Percentiles rank a stretch among this genome's conserved stretches.
These are phyloP conservation scores for Phylloporus sp. DNA, from an alignment of 768 basidiomycete species.

Conservation along the genomic window DNA sequence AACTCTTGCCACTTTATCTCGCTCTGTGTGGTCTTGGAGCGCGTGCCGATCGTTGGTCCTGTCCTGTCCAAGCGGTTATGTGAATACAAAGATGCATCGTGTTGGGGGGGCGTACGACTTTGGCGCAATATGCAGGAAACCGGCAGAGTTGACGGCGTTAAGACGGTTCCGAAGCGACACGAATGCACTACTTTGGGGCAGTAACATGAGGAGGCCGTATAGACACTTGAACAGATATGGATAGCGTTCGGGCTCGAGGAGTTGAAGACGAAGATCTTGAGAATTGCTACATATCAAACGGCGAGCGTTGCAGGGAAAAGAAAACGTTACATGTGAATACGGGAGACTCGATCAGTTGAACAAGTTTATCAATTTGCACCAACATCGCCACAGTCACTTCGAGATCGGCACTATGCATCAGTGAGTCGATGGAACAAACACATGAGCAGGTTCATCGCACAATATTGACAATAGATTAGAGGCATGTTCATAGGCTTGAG, in stretches of 20 bases:
- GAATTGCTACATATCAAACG: constrained; percentile 1
- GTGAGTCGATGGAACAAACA: neutral
- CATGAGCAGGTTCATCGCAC: constrained; percentile 40
- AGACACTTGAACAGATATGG: constrained; percentile 97
- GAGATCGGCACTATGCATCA: constrained; percentile 72
- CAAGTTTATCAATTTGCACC: constrained; percentile 96
- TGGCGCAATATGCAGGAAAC: constrained; percentile 87
- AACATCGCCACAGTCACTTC: constrained; percentile 94
- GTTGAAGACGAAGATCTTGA: constrained; percentile 81
- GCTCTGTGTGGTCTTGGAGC: constrained; percentile 77
- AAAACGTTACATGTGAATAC: constrained; percentile 86
- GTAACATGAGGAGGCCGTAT: constrained; percentile 93
- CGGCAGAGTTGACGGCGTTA: constrained; percentile 92
- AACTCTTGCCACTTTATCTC: constrained; percentile 99
- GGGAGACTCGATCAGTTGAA: constrained; percentile 96
- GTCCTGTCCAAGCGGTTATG: constrained; percentile 26
- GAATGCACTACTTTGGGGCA: constrained; percentile 97
- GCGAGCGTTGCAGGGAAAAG: neutral
- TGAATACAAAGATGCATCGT: neutral
- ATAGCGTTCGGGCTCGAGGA: constrained; percentile 94
- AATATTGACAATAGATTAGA: constrained; percentile 95
- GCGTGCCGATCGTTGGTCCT: constrained; percentile 40
- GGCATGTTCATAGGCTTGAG: constrained; percentile 98
- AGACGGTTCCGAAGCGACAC: constrained; percentile 90
- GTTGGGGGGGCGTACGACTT: constrained; percentile 56